Evolutionary conservation across 306 rosid genomes (phyloP).

Genomic region (Acacia melanoxylon): DNA sequence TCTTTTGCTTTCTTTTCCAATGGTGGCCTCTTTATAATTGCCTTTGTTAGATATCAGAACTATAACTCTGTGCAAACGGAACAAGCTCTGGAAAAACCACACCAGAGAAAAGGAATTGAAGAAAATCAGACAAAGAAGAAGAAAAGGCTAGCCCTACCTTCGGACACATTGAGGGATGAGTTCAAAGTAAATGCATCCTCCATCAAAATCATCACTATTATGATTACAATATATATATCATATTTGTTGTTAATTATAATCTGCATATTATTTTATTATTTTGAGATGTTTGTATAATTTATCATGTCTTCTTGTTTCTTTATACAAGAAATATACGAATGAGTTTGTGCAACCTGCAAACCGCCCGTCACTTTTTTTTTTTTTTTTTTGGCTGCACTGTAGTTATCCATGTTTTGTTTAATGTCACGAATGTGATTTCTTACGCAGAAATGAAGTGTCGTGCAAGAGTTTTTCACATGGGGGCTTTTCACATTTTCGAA

Average conservation of each 20-base stretch:
- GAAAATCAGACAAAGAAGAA: conserved; percentile 34
- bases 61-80: conserved; percentile 43
- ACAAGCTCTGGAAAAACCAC: conserved; percentile 47
- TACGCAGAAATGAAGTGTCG: conserved; percentile 35
- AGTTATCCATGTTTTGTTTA: conserved; percentile 34
- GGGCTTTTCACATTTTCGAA: conserved; percentile 36
- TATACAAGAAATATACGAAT: conserved; percentile 49
- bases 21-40: conserved; percentile 28
- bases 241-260: conserved; percentile 32
- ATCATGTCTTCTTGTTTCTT: conserved; percentile 32
- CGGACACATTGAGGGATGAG: conserved; percentile 42
- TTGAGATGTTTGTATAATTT: conserved; percentile 58
- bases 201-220: conserved; percentile 78
- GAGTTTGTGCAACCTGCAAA: conserved; percentile 68
- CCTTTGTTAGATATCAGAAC: conserved; percentile 45
- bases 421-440: background rate
- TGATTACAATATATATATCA: conserved; percentile 45
- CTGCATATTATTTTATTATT: conserved; percentile 58
- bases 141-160: conserved; percentile 58
- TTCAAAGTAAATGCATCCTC: conserved; percentile 50
- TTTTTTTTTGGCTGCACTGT: conserved; percentile 19
- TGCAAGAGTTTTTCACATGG: conserved; percentile 25
- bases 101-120: conserved; percentile 31
- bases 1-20: conserved; percentile 45
- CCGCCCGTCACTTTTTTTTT: conserved; percentile 34